phyloP scores from a whole-genome alignment of 1,284 basidiomycete species.

The Ceratobasidium sp. region DNA sequence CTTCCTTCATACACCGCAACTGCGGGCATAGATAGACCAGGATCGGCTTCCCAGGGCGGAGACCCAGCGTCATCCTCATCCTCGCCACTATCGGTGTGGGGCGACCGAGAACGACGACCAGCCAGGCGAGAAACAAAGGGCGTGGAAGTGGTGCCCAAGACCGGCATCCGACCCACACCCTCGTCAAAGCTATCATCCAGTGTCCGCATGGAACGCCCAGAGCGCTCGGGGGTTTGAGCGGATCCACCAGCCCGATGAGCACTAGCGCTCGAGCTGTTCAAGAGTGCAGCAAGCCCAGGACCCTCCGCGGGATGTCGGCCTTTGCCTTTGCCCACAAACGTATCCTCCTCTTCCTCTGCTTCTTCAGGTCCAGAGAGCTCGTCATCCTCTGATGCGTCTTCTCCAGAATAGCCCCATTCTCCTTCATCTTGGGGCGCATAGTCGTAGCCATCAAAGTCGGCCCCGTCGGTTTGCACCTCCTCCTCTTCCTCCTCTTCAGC shows the following conservation, averaged over 20 bases:
- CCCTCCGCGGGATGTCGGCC: constrained; percentile 36
- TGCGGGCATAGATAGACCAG: background rate
- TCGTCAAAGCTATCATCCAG: constrained; percentile 37
- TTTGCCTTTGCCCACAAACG: constrained; percentile 32
- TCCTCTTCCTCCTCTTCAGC: constrained; percentile 34
- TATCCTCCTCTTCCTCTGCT: constrained; percentile 28
- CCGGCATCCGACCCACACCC: constrained; percentile 30
- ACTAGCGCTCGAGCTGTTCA: constrained; percentile 11
- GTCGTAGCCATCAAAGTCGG: constrained; percentile 10
- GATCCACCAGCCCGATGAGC: background rate
- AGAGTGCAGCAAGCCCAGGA: constrained; percentile 13
- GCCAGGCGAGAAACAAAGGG: constrained; percentile 15
- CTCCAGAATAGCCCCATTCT: constrained; percentile 16
- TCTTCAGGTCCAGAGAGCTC: constrained; percentile 28
- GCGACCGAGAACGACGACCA: background rate
- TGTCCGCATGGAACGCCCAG: background rate
- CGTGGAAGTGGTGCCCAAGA: constrained; percentile 23
- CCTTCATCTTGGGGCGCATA: background rate
- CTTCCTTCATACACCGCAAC: background rate
- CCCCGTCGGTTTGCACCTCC: constrained; percentile 39
- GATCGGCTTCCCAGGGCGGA: constrained; percentile 2
- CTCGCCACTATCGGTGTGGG: background rate
- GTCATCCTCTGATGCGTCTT: constrained; percentile 27
- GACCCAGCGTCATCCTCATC: constrained; percentile 14
- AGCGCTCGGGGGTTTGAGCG: background rate